Base-by-base conservation (phyloP, 2,329 filamentous ascomycete species). In the Huntiella bhutanensis region DNA sequence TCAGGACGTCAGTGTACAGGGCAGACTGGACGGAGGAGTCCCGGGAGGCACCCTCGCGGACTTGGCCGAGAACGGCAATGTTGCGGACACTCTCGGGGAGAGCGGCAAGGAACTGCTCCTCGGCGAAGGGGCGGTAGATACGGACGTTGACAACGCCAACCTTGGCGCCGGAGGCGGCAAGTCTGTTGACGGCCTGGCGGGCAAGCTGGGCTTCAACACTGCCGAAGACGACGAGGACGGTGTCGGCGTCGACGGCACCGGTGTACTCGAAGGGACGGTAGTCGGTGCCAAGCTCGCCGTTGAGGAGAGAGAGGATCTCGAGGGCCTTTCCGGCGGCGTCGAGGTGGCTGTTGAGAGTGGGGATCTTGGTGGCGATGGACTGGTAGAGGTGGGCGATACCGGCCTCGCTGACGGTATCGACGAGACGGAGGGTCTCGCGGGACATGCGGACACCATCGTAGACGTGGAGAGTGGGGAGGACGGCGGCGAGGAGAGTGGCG, bases 201-300 rank as follows among this genome's bases (percentile, higher is more conserved):
- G 85, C 77, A 51, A 96, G 67, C 55, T 91, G 86, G 11, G 83
- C 77, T 66, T 98, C 91, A 4, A 87, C 76, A 50, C 85, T 94
- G 54, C 91, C 91, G 55, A 98, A 95, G 39, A 85, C 82, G 28
- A 96, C 86, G 33, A 96, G 67, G 12, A 98, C 85, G 7, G 78
- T 77, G 53, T 88, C 82, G 3, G 91, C 76, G 38, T 76, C 67
- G 42, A 74, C 67, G 58, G 96, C 85, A 17, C 91, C 91, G 56
- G 80, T 74, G 65, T 98, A 98, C 64, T 98, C 91, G 55, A 96
- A 98, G 5, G 85, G 76, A 56, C 80, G 74, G 60, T 98, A 98
- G 53, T 88, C 78, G 39, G 91, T 96, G 49, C 88, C 91, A 17
- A 98, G 77, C 66, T 96, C 86, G 52, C 77, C 75, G 62, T 96